phyloP scores from a whole-genome alignment of 2,329 filamentous ascomycete species.

The Talaromyces verruculosus region DNA sequence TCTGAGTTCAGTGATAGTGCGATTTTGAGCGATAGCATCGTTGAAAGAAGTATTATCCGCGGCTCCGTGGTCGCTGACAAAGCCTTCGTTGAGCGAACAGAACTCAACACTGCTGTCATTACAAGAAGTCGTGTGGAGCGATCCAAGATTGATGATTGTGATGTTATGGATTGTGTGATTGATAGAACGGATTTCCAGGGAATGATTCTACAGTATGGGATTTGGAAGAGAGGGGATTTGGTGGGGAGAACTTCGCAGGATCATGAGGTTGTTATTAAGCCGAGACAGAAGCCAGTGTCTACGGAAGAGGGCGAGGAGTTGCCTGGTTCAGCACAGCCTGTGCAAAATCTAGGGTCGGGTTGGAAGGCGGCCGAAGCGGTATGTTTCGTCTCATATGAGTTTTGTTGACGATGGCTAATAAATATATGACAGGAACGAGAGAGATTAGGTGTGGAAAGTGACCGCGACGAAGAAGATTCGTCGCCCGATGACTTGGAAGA shows the following conservation, averaged over 20 bases:
- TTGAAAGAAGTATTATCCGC: conserved; percentile 16
- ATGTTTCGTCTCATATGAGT: background rate
- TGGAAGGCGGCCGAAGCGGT: conserved; percentile 22
- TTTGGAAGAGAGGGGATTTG: conserved; percentile 25
- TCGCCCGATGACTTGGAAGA: conserved; percentile 12
- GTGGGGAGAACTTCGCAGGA: conserved; percentile 23
- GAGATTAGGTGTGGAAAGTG: background rate
- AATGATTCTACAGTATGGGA: conserved; percentile 25
- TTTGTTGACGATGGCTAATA: background rate
- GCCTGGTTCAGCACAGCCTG: conserved; percentile 19
- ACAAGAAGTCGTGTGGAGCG: conserved; percentile 21
- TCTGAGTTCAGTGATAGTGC: conserved; percentile 19
- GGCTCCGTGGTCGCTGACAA: conserved; percentile 20
- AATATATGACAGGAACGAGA: conserved; percentile 2
- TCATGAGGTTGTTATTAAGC: conserved; percentile 20
- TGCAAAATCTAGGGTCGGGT: conserved; percentile 20
- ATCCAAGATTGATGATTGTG: conserved; percentile 23
- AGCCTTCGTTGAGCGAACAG: conserved; percentile 14
- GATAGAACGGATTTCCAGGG: conserved; percentile 22
- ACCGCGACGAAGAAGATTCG: background rate
- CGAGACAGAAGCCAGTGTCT: background rate
- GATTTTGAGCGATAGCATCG: conserved; percentile 16
- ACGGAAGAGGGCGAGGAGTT: background rate
- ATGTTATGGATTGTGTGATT: conserved; percentile 25
- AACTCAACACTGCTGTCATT: conserved; percentile 16